Percentiles rank a stretch among this genome's conserved stretches.
Conservation (phyloP, 805 yeast species). For the Yueomyces sp. region DNA sequence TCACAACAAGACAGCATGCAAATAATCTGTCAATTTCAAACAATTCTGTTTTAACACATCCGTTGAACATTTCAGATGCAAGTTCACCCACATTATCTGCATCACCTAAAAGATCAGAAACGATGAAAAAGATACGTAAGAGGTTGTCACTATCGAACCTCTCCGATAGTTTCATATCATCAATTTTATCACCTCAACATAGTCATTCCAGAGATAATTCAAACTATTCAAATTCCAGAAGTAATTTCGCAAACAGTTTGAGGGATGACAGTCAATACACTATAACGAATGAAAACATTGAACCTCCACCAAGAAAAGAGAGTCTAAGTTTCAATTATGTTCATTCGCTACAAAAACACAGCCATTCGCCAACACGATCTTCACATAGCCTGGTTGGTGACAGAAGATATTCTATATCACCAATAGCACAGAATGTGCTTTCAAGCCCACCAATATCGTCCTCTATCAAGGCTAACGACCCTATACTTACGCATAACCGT, state of each 20-base stretch:
- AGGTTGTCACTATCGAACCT: conserved; percentile 21
- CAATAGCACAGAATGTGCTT: background rate
- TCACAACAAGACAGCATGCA: background rate
- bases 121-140: conserved; percentile 17
- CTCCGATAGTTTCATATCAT: conserved; percentile 11
- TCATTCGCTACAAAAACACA: conserved; percentile 15
- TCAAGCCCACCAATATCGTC: background rate
- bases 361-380: conserved; percentile 23
- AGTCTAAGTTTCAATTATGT: conserved; percentile 22
- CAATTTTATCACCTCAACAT: conserved; percentile 1
- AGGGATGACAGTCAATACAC: background rate
- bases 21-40: background rate
- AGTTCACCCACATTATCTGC: conserved; percentile 4
- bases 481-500: background rate
- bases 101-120: conserved; percentile 19
- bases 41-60: background rate
- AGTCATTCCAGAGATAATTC: background rate
- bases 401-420: background rate
- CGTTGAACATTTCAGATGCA: background rate
- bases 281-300: background rate
- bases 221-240: background rate
- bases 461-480: background rate
- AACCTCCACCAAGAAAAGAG: background rate
- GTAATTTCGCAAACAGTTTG: background rate
- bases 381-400: conserved; percentile 6